Evolutionary conservation across 352 stramenopile species (phyloP), one percentile per base, ranked within the genome.

Genomic region (Phytopythium mirpurense): DNA sequence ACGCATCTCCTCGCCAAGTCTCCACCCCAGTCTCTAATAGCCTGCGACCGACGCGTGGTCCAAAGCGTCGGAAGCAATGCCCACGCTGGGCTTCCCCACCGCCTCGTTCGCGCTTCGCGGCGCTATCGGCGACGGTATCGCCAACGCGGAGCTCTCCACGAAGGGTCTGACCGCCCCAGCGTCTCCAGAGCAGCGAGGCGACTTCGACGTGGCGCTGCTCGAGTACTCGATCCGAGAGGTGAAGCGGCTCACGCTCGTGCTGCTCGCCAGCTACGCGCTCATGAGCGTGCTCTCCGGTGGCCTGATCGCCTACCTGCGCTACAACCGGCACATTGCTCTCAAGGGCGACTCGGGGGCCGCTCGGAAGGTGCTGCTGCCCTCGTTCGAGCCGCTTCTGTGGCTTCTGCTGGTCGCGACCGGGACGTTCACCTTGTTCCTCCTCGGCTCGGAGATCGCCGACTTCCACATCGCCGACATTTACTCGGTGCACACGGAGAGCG

Each of bases 341-440:
- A 67, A 69, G 14, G 73, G 72, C 16, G 61, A 78, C 26, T 55
- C 56, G 0, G 53, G 56, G 24, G 75, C 75, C 34, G 74, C 73
- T 11, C 61, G 72, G 9, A 80, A 83, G 63, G 67, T 74, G 3
- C 37, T 84, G 4, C 51, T 84, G 5, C 73, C 73, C 9, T 59
- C 73, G 4, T 82, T 84, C 47, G 65, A 84, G 38, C 73, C 70
- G 5, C 15, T 83, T 26, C 55, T 83, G 23, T 81, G 70, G 73
- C 58, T 78, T 16, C 52, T 81, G 31, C 61, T 57, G 24, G 38
- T 36, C 27, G 56, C 59, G 0, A 68, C 65, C 7, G 66, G 65
- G 0, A 29, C 27, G 12, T 81, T 63, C 37, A 63, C 68, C 5
- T 16, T 74, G 38, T 74, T 72, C 40, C 72, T 75, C 26, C 59